Percentiles rank a stretch among this genome's conserved stretches.
Conservation (phyloP, 2,329 filamentous ascomycete species). For the Botryotinia convoluta region DNA sequence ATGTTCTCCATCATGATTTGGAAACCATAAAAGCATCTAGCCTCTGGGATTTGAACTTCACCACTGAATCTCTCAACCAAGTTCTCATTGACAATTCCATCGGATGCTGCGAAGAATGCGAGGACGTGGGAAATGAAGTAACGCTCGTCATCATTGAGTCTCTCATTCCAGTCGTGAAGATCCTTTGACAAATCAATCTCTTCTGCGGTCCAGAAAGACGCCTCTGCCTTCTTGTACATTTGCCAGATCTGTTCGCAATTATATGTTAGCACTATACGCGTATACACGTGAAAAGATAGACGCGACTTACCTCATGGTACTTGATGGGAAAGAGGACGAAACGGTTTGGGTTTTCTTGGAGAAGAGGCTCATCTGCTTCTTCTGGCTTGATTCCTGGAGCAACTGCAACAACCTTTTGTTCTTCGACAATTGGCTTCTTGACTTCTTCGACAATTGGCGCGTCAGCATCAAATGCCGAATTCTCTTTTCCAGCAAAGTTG, state of each 20-base stretch:
- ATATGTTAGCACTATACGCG: conserved; percentile 63
- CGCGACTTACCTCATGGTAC: conserved; percentile 86
- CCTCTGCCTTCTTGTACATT: conserved; percentile 99
- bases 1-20: conserved; percentile 99
- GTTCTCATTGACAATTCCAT: conserved; percentile 99
- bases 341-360: conserved; percentile 92
- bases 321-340: conserved; percentile 99
- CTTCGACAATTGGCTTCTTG: conserved; percentile 54
- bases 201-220: conserved; percentile 99
- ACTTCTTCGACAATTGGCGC: conserved; percentile 53
- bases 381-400: conserved; percentile 59
- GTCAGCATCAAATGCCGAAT: conserved; percentile 54
- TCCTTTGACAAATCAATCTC: conserved; percentile 99
- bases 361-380: conserved; percentile 82
- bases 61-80: conserved; percentile 94
- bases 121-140: conserved; percentile 99
- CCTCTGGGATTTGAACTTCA: conserved; percentile 96
- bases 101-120: conserved; percentile 97
- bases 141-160: conserved; percentile 91
- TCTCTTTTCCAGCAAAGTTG: conserved; percentile 84
- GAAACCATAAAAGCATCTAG: conserved; percentile 99
- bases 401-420: conserved; percentile 43
- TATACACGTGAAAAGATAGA: conserved; percentile 44
- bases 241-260: conserved; percentile 79
- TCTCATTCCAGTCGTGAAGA: conserved; percentile 98